Evolutionary conservation across 192 early-diverging fungal species (phyloP), one percentile per base, ranked within the genome.

Genomic region (Entomortierella beljakovae): DNA sequence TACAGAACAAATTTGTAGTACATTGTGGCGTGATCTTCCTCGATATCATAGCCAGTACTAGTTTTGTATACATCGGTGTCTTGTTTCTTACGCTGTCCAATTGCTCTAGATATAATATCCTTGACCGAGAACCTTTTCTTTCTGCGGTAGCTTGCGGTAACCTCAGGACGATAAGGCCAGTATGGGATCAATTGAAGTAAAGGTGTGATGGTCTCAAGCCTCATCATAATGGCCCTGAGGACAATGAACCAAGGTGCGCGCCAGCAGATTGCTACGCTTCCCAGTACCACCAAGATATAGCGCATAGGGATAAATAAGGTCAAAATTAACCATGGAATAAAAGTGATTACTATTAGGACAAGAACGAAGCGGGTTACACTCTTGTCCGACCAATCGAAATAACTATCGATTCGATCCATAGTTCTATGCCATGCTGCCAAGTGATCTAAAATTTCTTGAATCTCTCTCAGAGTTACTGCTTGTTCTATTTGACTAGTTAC

Each of bases 1-100:
- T 82, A 86, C 37, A 84, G 42, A 6, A 81, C 81, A 77, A 86
- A 86, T 50, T 70, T 79, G 62, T 79, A 79, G 57, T 79, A 79
- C 75, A 79, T 79, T 46, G 75, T 79, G 9, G 75, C 75, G 34
- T 79, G 75, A 22, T 79, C 75, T 32, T 79, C 64, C 50, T 80
- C 74, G 60, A 86, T 67, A 59, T 81, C 43, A 65, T 69, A 76
- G 63, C 85, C 75, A 20, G 68, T 70, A 49, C 57, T 67, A 28
- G 72, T 76, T 56, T 80, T 68, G 59, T 71, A 59, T 7, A 28
- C 43, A 32, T 79, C 70, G 26, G 67, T 22, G 31, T 69, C 60
- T 34, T 37, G 46, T 65, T 83, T 80, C 67, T 76, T 83, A 58
- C 68, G 77, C 60, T 71, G 75, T 34, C 75, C 75, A n/a, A 79